Base-by-base conservation (phyloP, 2,329 filamentous ascomycete species). In the Raffaelea albimanens region DNA sequence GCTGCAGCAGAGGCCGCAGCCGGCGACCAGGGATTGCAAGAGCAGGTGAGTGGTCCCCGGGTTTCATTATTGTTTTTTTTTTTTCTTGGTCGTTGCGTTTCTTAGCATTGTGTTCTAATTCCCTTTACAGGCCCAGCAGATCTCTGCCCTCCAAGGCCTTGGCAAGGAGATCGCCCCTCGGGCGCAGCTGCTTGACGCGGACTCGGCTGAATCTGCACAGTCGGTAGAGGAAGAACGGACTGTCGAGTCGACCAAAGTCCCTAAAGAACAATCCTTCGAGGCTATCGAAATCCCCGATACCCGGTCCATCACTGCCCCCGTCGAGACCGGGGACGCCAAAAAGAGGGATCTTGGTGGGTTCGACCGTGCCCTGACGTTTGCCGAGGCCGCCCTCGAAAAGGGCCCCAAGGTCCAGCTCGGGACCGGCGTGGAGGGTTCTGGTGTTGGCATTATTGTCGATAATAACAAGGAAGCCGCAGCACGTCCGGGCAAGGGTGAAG, bases 161-260 rank as follows among this genome's bases (percentile, higher is more conserved):
- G 69, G 69, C 55, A 73, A 72, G 61, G 66, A 70, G 53, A 71
- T 73, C 53, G 65, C 67, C 21, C 70, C 70, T 21, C 67, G 70
- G 11, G 56, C 43, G 33, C 31, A 47, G 20, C 18, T 42, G 11
- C 25, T 41, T 20, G 40, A 47, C n/a, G 46, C 57, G 39, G 57
- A 58, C 43, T 54, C 64, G 47, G 43, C n/a, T 14, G 40, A n/a
- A n/a, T n/a, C n/a, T n/a, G n/a, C n/a, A n/a, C n/a, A n/a, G n/a
- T n/a, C n/a, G n/a, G n/a, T n/a, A n/a, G n/a, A n/a, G n/a, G n/a
- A n/a, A n/a, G n/a, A n/a, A n/a, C n/a, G n/a, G n/a, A n/a, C n/a
- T n/a, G n/a, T n/a, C n/a, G n/a, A n/a, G n/a, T n/a, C n/a, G n/a
- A n/a, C n/a, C n/a, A n/a, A n/a, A n/a, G n/a, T n/a, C n/a, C n/a